phyloP scores from a whole-genome alignment of 2,329 filamentous ascomycete species.

The Phoma sp. region DNA sequence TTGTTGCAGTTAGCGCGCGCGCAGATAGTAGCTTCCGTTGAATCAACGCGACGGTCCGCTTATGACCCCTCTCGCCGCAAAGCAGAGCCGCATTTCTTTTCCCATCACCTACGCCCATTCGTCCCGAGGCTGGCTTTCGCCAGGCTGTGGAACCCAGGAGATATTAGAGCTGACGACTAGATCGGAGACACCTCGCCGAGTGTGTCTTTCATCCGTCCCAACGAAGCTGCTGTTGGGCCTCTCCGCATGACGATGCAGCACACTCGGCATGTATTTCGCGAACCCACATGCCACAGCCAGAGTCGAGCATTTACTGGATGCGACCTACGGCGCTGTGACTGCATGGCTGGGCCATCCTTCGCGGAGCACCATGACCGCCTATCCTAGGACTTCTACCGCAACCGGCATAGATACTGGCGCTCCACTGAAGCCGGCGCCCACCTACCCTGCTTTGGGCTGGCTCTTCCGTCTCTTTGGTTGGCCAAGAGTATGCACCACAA shows the following conservation, averaged over 20 bases:
- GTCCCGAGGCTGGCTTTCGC: background rate
- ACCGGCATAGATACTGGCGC: constrained; percentile 18
- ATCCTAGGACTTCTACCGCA: constrained; percentile 1
- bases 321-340: background rate
- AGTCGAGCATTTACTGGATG: constrained; percentile 6
- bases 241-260: constrained; percentile 7
- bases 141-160: background rate
- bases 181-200: background rate
- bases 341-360: constrained; percentile 5
- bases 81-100: constrained; percentile 31
- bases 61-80: constrained; percentile 23
- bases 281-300: background rate
- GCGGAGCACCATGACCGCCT: constrained; percentile 6
- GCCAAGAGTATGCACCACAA: constrained; percentile 24
- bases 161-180: background rate
- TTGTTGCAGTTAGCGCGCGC: constrained; percentile 2
- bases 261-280: background rate
- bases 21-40: background rate
- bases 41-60: constrained; percentile 19
- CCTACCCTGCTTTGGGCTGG: constrained; percentile 25
- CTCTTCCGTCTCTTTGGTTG: constrained; percentile 31
- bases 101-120: background rate
- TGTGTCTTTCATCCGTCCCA: constrained; percentile 5
- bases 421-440: constrained; percentile 28
- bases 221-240: constrained; percentile 3